phyloP scores from a whole-genome alignment of 176 grass and related monocot species.

The Phoenix dactylifera region DNA sequence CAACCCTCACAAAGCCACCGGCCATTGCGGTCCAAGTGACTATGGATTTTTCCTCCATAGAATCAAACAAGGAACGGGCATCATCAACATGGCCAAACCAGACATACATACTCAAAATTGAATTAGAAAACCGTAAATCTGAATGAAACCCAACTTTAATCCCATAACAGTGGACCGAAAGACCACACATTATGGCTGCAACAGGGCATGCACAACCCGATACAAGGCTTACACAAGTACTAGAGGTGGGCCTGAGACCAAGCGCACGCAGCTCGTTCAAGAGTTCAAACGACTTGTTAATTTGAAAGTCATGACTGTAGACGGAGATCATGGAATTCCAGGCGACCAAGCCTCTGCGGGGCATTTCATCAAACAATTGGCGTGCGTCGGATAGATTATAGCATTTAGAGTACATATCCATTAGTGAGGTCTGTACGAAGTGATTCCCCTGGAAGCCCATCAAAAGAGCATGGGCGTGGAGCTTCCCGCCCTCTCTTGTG shows the following conservation, averaged over 20 bases:
- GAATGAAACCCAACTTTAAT: conserved; percentile 37
- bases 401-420: conserved; percentile 63
- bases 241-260: conserved; percentile 19
- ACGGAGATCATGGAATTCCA: conserved; percentile 56
- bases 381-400: conserved; percentile 29
- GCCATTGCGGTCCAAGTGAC: conserved; percentile 55
- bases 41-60: conserved; percentile 28
- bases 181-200: conserved; percentile 11
- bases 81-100: conserved; percentile 10
- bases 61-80: conserved; percentile 28
- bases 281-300: conserved; percentile 18
- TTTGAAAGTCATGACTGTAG: conserved; percentile 16
- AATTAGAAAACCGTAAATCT: conserved; percentile 29
- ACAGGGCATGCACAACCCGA: conserved; percentile 14
- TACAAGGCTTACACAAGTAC: conserved; percentile 32
- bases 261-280: conserved; percentile 29
- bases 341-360: conserved; percentile 24
- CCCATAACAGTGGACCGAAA: conserved; percentile 27
- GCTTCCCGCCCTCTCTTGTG: conserved; percentile 25
- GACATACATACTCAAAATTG: conserved; percentile 39
- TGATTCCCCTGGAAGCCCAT: conserved; percentile 19
- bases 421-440: conserved; percentile 44
- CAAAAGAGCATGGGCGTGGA: conserved; percentile 38
- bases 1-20: conserved; percentile 20
- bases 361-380: conserved; percentile 52